Percentiles rank a stretch among this genome's conserved stretches.
phyloP scores from a whole-genome alignment of 2,329 filamentous ascomycete species.

The Pseudogymnoascus sp. region DNA sequence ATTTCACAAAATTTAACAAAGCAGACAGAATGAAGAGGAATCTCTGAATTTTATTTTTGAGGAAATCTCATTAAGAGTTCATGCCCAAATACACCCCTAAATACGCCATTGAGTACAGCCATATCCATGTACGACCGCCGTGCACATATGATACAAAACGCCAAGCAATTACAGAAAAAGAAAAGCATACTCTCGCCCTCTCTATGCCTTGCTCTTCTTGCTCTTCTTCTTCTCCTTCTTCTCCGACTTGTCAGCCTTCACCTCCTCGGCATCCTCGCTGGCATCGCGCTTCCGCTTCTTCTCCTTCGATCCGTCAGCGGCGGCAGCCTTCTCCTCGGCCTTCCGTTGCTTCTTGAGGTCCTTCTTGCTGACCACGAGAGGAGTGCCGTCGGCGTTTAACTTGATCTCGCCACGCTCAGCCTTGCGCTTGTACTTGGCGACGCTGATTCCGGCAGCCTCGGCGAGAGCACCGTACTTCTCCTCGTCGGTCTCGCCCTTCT shows the following conservation, averaged over 20 bases:
- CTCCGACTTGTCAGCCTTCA: constrained; percentile 49
- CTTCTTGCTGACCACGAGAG: constrained; percentile 64
- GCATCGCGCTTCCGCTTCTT: constrained; percentile 62
- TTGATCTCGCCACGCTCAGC: constrained; percentile 66
- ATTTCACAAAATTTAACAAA: not conserved
- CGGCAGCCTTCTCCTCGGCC: constrained; percentile 41
- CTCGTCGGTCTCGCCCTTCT: constrained; percentile 33
- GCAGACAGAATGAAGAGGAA: not conserved
- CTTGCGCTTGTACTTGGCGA: constrained; percentile 72
- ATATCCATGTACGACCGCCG: constrained; percentile 7
- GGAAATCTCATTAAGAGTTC: constrained; percentile 9
- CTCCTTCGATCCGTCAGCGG: constrained; percentile 34
- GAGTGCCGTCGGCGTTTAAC: constrained; percentile 54
- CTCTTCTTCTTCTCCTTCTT: constrained; percentile 47
- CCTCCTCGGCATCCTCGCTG: constrained; percentile 37
- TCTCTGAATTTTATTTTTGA: constrained; percentile 10
- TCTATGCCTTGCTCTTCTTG: constrained; percentile 35
- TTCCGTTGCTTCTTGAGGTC: constrained; percentile 65
- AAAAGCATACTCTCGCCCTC: constrained; percentile 10
- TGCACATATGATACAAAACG: constrained; percentile 20
- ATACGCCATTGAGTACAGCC: constrained; percentile 10
- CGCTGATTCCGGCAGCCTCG: constrained; percentile 57
- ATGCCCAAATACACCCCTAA: constrained; percentile 10
- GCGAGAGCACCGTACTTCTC: constrained; percentile 43
- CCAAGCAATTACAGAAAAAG: constrained; percentile 8